Percentiles rank a stretch among this genome's conserved stretches.
phyloP scores from a whole-genome alignment of 2,329 filamentous ascomycete species.

The Blumeria hordei region DNA sequence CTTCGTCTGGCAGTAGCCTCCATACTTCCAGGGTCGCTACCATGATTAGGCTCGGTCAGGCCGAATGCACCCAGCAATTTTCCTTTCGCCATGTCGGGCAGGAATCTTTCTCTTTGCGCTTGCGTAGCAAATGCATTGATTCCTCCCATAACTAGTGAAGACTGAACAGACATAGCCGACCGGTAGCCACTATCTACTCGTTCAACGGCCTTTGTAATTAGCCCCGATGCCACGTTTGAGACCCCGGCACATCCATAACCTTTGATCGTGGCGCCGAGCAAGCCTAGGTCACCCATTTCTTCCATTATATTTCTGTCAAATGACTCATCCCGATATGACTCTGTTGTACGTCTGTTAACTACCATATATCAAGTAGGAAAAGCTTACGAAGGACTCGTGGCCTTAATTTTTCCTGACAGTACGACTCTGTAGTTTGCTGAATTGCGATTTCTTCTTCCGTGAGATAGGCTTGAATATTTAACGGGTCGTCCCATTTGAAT shows the following conservation, averaged over 20 bases:
- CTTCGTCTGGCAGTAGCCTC: conserved; percentile 70
- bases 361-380: neutral
- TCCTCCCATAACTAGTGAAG: conserved; percentile 77
- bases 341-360: conserved; percentile 19
- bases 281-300: conserved; percentile 83
- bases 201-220: conserved; percentile 79
- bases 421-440: conserved; percentile 70
- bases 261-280: conserved; percentile 64
- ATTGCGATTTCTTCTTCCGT: conserved; percentile 85
- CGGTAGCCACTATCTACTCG: conserved; percentile 79
- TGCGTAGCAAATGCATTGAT: conserved; percentile 71
- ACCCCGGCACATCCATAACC: conserved; percentile 77
- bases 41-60: conserved; percentile 79
- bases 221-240: conserved; percentile 65
- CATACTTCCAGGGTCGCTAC: conserved; percentile 78
- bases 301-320: conserved; percentile 68
- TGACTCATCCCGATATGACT: conserved; percentile 66
- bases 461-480: conserved; percentile 47
- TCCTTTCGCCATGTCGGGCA: conserved; percentile 62
- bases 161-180: conserved; percentile 83
- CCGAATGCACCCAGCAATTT: conserved; percentile 70
- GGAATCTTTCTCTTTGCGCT: conserved; percentile 66
- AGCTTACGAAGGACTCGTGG: conserved; percentile 62
- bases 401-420: conserved; percentile 73
- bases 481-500: conserved; percentile 86